Conservation (phyloP, 2,329 filamentous ascomycete genomes). For the Xylariales sp. region DNA sequence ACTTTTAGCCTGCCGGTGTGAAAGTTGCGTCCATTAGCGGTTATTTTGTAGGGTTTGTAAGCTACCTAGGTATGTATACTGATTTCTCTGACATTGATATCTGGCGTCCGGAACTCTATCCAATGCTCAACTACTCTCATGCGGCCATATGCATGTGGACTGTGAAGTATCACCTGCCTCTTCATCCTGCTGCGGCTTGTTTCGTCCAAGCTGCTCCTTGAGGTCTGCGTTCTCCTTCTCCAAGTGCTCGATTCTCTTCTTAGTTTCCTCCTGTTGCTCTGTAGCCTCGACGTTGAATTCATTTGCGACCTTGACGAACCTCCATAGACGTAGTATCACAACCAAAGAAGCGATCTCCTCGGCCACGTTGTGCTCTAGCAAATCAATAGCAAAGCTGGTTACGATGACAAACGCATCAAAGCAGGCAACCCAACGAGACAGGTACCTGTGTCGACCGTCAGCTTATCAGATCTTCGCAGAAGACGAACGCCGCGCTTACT, state of each 20-base stretch:
- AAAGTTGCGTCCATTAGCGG: too few species aligned
- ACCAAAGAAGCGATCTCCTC: conserved; percentile 64
- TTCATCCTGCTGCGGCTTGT: conserved; percentile 4
- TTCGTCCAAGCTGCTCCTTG: conserved; percentile 13
- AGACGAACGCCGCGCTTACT: conserved; percentile 36
- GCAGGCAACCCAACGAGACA: conserved; percentile 54
- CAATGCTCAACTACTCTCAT: too few species aligned
- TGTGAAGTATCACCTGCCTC: too few species aligned
- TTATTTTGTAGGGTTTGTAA: too few species aligned
- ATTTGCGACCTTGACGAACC: conserved; percentile 67
- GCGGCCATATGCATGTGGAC: too few species aligned
- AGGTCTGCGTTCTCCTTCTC: conserved; percentile 41
- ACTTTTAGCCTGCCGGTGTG: too few species aligned
- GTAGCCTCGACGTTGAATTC: conserved; percentile 60
- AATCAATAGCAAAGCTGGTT: conserved; percentile 56
- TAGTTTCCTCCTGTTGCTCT: conserved; percentile 56
- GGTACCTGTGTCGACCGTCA: conserved; percentile 40
- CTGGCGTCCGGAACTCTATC: too few species aligned
- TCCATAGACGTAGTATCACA: conserved; percentile 61
- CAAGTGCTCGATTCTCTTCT: conserved; percentile 46
- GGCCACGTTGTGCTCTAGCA: conserved; percentile 53
- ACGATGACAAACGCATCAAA: conserved; percentile 62
- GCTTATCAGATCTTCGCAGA: neutral
- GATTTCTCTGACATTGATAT: too few species aligned
- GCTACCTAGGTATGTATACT: too few species aligned